These are phyloP conservation scores for Citrus australasica DNA, from an alignment of 345 rosid genomes.

Conservation along the genomic window DNA sequence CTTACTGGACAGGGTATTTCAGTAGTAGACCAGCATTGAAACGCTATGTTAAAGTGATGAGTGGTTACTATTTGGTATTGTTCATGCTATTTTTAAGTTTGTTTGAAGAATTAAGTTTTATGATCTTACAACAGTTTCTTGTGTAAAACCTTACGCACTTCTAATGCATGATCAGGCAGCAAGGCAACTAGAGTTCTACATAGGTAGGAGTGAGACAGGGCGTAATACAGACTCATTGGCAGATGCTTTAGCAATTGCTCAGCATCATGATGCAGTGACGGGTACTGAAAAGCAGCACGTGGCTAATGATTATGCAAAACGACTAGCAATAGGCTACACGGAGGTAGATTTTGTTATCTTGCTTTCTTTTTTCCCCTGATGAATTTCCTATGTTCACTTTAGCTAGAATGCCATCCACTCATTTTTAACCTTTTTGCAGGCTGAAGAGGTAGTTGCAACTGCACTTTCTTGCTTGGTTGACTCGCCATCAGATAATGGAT, in stretches of 20 bases:
- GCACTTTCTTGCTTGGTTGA: constrained; percentile 73
- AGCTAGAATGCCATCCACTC: not conserved
- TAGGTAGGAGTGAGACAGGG: constrained; percentile 61
- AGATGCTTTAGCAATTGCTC: constrained; percentile 91
- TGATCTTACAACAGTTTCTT: constrained; percentile 4
- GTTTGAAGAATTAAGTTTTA: not conserved
- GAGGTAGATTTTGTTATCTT: constrained; percentile 50
- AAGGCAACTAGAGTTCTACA: constrained; percentile 85
- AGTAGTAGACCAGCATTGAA: constrained; percentile 90
- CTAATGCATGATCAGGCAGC: constrained; percentile 58
- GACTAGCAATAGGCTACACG: constrained; percentile 75
- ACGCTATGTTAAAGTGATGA: constrained; percentile 86
- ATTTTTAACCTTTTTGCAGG: constrained; percentile 37
- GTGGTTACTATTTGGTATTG: constrained; percentile 87
- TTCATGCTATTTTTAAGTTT: constrained; percentile 9
- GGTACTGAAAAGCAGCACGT: constrained; percentile 96
- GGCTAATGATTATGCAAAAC: constrained; percentile 86
- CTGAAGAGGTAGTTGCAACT: constrained; percentile 76
- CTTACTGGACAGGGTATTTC: constrained; percentile 98
- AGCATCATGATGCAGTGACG: constrained; percentile 94
- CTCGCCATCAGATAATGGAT: constrained; percentile 28
- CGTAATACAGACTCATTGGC: constrained; percentile 79
- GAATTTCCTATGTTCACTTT: constrained; percentile 1
- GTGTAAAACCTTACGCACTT: constrained; percentile 6
- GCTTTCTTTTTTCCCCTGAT: not conserved